Percentiles rank a stretch among this genome's conserved stretches.
Evolutionary conservation across 148 eudicot species (phyloP).

Genomic region (Nyssa sinensis): DNA sequence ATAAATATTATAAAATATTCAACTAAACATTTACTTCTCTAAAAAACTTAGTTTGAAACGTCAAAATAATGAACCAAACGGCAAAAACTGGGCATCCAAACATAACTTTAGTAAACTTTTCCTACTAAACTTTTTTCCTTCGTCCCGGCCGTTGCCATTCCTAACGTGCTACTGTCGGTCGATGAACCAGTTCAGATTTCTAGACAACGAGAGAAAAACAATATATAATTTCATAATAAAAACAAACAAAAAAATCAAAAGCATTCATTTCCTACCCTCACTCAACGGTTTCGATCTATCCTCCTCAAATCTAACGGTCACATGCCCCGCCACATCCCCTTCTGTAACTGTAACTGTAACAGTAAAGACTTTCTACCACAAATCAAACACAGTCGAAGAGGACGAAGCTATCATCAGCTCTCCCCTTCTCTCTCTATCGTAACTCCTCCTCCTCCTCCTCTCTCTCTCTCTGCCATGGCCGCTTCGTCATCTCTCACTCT

Average conservation of each 20-base stretch:
- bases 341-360: too few species aligned
- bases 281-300: slow-evolving; percentile 26
- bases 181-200: not conserved
- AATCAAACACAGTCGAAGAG: not conserved
- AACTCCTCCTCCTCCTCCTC: slow-evolving; percentile 4
- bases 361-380: not conserved
- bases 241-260: slow-evolving; percentile 7
- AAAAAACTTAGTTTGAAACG: too few species aligned
- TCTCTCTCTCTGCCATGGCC: slow-evolving; percentile 46
- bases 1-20: too few species aligned
- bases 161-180: too few species aligned
- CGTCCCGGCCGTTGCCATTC: too few species aligned
- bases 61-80: too few species aligned
- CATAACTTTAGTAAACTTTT: too few species aligned
- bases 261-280: slow-evolving; percentile 40
- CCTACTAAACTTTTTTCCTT: too few species aligned
- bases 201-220: not conserved
- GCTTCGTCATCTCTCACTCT: slow-evolving; percentile 56
- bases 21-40: too few species aligned
- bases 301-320: slow-evolving; percentile 22
- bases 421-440: not conserved
- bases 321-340: slow-evolving; percentile 5
- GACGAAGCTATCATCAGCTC: not conserved
- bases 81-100: too few species aligned
- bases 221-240: not conserved